phyloP scores from a whole-genome alignment of 768 basidiomycete genomes.

The Boletus rufocinnamomeus region DNA sequence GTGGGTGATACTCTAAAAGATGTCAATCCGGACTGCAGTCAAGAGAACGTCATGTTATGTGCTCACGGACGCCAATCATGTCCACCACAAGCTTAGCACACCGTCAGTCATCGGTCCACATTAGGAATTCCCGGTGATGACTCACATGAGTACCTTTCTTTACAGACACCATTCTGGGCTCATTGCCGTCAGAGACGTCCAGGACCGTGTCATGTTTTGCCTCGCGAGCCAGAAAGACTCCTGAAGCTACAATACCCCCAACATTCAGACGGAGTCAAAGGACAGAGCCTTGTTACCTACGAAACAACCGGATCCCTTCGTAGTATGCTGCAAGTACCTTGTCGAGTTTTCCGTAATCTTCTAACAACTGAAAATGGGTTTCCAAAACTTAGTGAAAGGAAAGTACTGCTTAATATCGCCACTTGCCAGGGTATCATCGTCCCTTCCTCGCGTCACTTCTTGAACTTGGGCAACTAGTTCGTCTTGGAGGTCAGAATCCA shows the following conservation, averaged over 20 bases:
- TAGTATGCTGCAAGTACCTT: constrained; percentile 33
- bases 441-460: constrained; percentile 26
- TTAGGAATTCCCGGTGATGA: neutral
- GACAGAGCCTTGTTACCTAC: constrained; percentile 20
- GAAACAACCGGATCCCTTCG: constrained; percentile 39
- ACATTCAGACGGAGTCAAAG: neutral
- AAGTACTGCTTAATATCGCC: neutral
- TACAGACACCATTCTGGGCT: constrained; percentile 21
- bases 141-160: constrained; percentile 28
- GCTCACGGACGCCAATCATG: constrained; percentile 33
- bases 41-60: neutral
- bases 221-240: constrained; percentile 32
- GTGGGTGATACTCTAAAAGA: constrained; percentile 39
- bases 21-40: neutral
- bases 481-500: constrained; percentile 34
- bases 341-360: constrained; percentile 32
- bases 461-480: constrained; percentile 35
- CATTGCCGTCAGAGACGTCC: constrained; percentile 18
- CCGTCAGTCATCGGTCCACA: constrained; percentile 2
- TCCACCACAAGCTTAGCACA: constrained; percentile 28
- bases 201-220: constrained; percentile 30
- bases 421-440: constrained; percentile 19
- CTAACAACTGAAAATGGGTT: constrained; percentile 13
- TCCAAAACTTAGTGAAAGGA: neutral
- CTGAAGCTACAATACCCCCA: constrained; percentile 28